Conservation (phyloP, 805 yeast species). For the Myxozyma neotropica region DNA sequence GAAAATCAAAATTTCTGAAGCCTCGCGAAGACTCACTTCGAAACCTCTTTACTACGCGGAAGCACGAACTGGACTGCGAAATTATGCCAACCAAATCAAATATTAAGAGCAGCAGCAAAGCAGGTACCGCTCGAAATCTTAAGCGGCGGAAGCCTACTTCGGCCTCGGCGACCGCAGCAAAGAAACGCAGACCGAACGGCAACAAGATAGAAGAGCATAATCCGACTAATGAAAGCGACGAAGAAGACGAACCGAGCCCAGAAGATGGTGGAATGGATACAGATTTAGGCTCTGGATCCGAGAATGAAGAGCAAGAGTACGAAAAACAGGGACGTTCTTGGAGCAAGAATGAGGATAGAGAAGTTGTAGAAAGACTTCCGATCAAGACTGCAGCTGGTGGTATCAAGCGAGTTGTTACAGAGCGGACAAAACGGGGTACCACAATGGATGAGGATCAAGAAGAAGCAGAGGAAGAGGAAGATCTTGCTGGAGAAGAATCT, state of each 20-base stretch:
- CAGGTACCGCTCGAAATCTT: neutral
- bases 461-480: slow-evolving; percentile 42
- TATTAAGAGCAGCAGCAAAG: neutral
- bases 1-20: neutral
- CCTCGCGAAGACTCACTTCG: too few species aligned
- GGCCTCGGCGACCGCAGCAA: neutral
- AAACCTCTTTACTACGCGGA: too few species aligned
- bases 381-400: slow-evolving; percentile 72
- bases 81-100: neutral
- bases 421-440: slow-evolving; percentile 2
- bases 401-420: slow-evolving; percentile 62
- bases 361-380: slow-evolving; percentile 71
- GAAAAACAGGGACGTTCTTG: slow-evolving; percentile 70
- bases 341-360: slow-evolving; percentile 42
- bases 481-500: slow-evolving; percentile 37
- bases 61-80: too few species aligned
- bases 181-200: neutral
- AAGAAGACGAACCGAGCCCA: neutral
- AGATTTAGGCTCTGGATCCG: slow-evolving; percentile 38
- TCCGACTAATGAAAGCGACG: neutral
- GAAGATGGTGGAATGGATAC: slow-evolving; percentile 1
- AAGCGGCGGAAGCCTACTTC: neutral
- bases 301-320: slow-evolving; percentile 77
- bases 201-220: neutral
- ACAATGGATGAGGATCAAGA: slow-evolving; percentile 27